Evolutionary conservation across 1,284 basidiomycete genomes (phyloP).

Genomic region (Cryptococcus deneoformans): DNA sequence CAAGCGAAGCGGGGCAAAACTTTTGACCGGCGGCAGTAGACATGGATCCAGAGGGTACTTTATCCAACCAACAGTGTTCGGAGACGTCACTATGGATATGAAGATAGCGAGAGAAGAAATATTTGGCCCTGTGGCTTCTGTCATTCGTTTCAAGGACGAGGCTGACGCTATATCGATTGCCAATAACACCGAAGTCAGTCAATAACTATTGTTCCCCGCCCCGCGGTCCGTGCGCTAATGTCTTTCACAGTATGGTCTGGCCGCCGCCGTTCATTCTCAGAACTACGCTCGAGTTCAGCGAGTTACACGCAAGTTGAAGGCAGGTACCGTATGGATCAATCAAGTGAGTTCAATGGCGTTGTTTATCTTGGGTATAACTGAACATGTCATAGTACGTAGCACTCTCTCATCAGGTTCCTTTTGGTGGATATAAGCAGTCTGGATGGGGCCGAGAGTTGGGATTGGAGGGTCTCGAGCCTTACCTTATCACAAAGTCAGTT

Average conservation of each 20-base stretch:
- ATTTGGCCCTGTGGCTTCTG: slow-evolving; percentile 60
- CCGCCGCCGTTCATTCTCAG: slow-evolving; percentile 73
- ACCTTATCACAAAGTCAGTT: too few species aligned
- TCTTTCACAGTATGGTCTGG: slow-evolving; percentile 60
- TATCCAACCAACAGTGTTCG: slow-evolving; percentile 45
- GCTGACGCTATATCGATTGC: slow-evolving; percentile 60
- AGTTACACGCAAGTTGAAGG: slow-evolving; percentile 70
- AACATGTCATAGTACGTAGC: slow-evolving; percentile 66
- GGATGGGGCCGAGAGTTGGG: slow-evolving; percentile 38
- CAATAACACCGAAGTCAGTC: slow-evolving; percentile 60
- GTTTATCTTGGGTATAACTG: slow-evolving; percentile 61
- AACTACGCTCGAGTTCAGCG: slow-evolving; percentile 81
- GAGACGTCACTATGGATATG: slow-evolving; percentile 21
- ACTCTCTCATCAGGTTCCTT: slow-evolving; percentile 65
- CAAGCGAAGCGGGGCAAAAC: slow-evolving; percentile 72
- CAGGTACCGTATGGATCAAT: slow-evolving; percentile 53
- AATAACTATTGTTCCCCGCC: neutral
- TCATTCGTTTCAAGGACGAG: slow-evolving; percentile 71
- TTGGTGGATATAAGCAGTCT: slow-evolving; percentile 79
- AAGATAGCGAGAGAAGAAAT: slow-evolving; percentile 29
- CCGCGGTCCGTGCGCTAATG: too few species aligned
- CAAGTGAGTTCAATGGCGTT: slow-evolving; percentile 7
- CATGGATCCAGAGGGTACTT: slow-evolving; percentile 53
- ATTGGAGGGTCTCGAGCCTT: too few species aligned
- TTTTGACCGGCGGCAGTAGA: slow-evolving; percentile 57